phyloP scores from a whole-genome alignment of 2,329 filamentous ascomycete genomes.

The Daldinia eschscholtzii region DNA sequence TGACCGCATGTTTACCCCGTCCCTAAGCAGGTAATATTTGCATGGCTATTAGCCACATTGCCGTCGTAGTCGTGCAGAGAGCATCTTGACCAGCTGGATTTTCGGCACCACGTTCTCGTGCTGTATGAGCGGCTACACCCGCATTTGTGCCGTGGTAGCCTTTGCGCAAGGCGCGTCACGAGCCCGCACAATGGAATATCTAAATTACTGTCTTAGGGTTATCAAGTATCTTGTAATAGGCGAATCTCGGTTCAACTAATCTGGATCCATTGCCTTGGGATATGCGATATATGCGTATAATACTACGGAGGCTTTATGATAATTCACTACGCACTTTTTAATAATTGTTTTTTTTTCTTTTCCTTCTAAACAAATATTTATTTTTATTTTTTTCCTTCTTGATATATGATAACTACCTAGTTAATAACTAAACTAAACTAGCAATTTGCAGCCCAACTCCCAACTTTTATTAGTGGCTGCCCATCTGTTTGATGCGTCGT shows the following conservation, averaged over 20 bases:
- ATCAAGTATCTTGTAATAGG: conserved; percentile 32
- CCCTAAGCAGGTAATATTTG: conserved; percentile 30
- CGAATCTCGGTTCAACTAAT: conserved; percentile 44
- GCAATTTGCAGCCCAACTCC: conserved; percentile 6
- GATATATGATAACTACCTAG: neutral
- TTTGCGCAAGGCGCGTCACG: conserved; percentile 36
- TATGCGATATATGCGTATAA: conserved; percentile 26
- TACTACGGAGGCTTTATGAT: conserved; percentile 21
- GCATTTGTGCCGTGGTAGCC: conserved; percentile 30
- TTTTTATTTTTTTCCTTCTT: neutral
- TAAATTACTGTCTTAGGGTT: conserved; percentile 29
- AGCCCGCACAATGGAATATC: conserved; percentile 32
- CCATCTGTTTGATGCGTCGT: conserved; percentile 28
- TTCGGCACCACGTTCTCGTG: conserved; percentile 35
- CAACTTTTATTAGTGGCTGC: conserved; percentile 8
- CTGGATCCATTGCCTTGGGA: conserved; percentile 40
- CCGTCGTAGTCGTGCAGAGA: conserved; percentile 23
- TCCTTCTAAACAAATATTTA: neutral
- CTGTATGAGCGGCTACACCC: conserved; percentile 41
- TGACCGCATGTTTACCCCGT: conserved; percentile 33
- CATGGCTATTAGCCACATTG: conserved; percentile 32
- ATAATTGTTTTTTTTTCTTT: conserved; percentile 3
- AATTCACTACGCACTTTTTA: conserved; percentile 1
- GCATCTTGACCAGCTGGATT: conserved; percentile 21
- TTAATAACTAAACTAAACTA: conserved; percentile 7